phyloP scores from a whole-genome alignment of 768 basidiomycete genomes.

The Suillus plorans region DNA sequence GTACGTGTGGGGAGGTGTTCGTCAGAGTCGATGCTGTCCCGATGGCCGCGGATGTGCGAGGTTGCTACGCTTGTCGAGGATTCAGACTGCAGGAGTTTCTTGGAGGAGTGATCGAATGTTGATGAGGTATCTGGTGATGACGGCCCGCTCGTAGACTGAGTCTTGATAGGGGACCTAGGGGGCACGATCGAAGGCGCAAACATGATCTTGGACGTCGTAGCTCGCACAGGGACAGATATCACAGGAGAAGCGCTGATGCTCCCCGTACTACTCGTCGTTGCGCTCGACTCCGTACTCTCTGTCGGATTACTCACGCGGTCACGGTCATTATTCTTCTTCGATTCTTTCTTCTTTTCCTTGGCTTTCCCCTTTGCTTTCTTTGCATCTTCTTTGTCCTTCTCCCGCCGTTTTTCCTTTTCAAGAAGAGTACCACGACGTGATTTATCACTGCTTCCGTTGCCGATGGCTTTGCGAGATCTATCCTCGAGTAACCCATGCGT shows the following conservation, averaged over 20 bases:
- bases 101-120: conserved; percentile 7
- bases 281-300: conserved; percentile 33
- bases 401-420: conserved; percentile 24
- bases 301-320: conserved; percentile 27
- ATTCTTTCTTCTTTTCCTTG: conserved; percentile 33
- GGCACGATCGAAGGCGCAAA: conserved; percentile 21
- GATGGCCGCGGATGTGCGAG: conserved; percentile 19
- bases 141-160: conserved; percentile 18
- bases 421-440: conserved; percentile 17
- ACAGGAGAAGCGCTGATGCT: conserved; percentile 17
- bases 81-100: conserved; percentile 11
- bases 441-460: conserved; percentile 15
- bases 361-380: conserved; percentile 19
- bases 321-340: conserved; percentile 18
- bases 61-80: not conserved
- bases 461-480: conserved; percentile 17
- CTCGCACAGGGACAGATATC: conserved; percentile 9
- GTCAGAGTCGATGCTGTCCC: conserved; percentile 27
- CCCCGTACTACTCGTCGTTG: conserved; percentile 31
- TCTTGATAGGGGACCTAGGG: conserved; percentile 8
- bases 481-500: conserved; percentile 68
- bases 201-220: conserved; percentile 15
- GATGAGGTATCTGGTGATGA: conserved; percentile 19
- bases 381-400: conserved; percentile 12
- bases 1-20: conserved; percentile 43